Base-by-base conservation (phyloP, 768 basidiomycete species). In the Mrakia blollopis region DNA sequence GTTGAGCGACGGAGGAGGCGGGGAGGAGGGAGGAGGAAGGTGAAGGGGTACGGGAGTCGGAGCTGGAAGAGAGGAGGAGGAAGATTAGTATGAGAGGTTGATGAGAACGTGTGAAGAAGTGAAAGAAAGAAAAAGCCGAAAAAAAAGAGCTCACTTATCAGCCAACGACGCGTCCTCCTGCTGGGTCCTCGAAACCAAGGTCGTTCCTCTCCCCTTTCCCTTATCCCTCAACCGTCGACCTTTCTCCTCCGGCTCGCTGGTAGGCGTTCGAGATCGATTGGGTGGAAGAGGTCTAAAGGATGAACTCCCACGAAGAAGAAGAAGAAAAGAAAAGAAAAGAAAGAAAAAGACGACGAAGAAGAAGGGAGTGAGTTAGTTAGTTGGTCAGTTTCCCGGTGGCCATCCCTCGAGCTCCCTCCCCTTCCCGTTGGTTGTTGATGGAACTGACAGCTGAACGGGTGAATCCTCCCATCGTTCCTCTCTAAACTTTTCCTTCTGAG, bases 1-100 rank as follows among this genome's bases (percentile, higher is more conserved):
- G 57, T 28, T 28, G 57, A 57, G 57, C 57, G 57, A 57, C 57
- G 57, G 57, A 57, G n/a, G 57, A 57, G 57, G 57, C 57, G 57
- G 57, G 57, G 25, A 57, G 57, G 57, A 57, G 57, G 25, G 57
- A 57, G 25, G 57, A 57, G 25, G 25, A n/a, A 3, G 57, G 57
- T 1, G 57, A 57, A 1, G 57, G 57, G 18, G 57, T 57, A 9
- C 57, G 57, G 9, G 57, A 57, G 25, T 57, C 57, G 57, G 57
- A 57, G 25, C 57, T 57, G 57, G 8, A n/a, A 13, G 5, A 57
- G 28, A 11, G 18, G 18, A 50, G 7, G 18, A 4, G 21, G 18
- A 7, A 18, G 47, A 2, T 50, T 2, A 50, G 47, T 50, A 50
- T 50, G 47, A 21, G 47, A 21, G 21, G 18, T 9, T 2, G 47